These are phyloP conservation scores for Pseudozyma tsukubaensis DNA, from an alignment of 1,284 basidiomycete species.

Conservation along the genomic window DNA sequence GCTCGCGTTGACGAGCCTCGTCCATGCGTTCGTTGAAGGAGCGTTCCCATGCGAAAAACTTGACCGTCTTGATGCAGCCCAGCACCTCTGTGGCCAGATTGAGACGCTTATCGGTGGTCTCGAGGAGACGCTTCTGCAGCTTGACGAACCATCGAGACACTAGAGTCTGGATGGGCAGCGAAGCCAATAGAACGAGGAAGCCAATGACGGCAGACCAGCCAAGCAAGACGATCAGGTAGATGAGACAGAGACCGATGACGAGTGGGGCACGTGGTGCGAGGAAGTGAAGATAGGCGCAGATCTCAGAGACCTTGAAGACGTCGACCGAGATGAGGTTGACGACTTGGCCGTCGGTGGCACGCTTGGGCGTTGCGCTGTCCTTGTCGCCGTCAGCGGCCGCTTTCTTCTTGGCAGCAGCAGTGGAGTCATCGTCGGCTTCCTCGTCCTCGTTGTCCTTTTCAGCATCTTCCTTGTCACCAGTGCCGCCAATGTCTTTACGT, in stretches of 20 bases:
- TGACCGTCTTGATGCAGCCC: conserved; percentile 73
- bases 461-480: conserved; percentile 35
- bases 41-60: conserved; percentile 74
- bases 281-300: conserved; percentile 69
- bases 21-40: conserved; percentile 71
- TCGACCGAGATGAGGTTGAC: conserved; percentile 73
- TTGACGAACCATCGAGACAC: conserved; percentile 70
- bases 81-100: conserved; percentile 73
- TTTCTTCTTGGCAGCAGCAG: conserved; percentile 26
- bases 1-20: conserved; percentile 70
- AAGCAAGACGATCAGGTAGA: conserved; percentile 72
- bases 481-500: conserved; percentile 69
- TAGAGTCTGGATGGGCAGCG: conserved; percentile 62
- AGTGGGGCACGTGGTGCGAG: conserved; percentile 71
- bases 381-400: conserved; percentile 19
- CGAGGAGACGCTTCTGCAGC: conserved; percentile 71
- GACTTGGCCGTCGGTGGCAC: conserved; percentile 72
- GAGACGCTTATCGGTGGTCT: conserved; percentile 73
- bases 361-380: conserved; percentile 33
- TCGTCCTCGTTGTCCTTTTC: conserved; percentile 24
- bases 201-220: conserved; percentile 72
- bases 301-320: conserved; percentile 69
- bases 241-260: conserved; percentile 71
- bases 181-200: conserved; percentile 63
- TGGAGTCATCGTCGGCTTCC: conserved; percentile 25